Evolutionary conservation across 1,139 yeast genomes (phyloP), one percentile per base, ranked within the genome.

Genomic region (Pichia sorboxylosa): DNA sequence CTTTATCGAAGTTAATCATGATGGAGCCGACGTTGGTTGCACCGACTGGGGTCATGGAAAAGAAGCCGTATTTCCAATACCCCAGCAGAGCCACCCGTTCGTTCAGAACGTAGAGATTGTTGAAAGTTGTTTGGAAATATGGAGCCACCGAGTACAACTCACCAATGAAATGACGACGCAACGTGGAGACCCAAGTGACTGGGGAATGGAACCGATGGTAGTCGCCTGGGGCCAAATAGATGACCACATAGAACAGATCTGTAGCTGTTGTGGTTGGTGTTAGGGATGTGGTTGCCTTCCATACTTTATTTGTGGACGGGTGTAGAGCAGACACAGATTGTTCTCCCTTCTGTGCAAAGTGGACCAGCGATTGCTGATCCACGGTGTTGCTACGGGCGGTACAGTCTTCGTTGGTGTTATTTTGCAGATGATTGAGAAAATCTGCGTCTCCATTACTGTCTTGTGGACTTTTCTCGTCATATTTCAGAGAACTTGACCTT

Each of bases 1-100:
- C 90, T 57, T 81, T 79, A 58, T 92, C 99, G 49, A 92, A 92
- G 52, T 87, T 84, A 43, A 92, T 71, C 37, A 81, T 75, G 44
- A 92, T 90, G 48, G 94, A 80, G 14, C 99, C 99, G 25, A 92
- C 99, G 55, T 92, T 92, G 6, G 98, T 92, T 19, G 99, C 99
- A 17, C 99, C 99, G 9, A 92, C 98, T 0, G 98, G 97, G 2
- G 94, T 87, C 99, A 92, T 92, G 41, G 94, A 80, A 61, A 90
- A 90, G 52, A 92, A 92, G 0, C 99, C 99, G 55, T 90, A 71
- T 52, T 82, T 82, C 97, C 98, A 92, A 49, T 83, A 77, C 2
- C 99, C 99, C 39, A 92, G 67, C 31, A 92, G 63, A 0, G 97
- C 94, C 7, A 92, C 98, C 47, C 99, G 70, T 59, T 92, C 99